Base-by-base conservation (phyloP, 2,329 filamentous ascomycete genomes). In the Pseudopithomyces chartarum region DNA sequence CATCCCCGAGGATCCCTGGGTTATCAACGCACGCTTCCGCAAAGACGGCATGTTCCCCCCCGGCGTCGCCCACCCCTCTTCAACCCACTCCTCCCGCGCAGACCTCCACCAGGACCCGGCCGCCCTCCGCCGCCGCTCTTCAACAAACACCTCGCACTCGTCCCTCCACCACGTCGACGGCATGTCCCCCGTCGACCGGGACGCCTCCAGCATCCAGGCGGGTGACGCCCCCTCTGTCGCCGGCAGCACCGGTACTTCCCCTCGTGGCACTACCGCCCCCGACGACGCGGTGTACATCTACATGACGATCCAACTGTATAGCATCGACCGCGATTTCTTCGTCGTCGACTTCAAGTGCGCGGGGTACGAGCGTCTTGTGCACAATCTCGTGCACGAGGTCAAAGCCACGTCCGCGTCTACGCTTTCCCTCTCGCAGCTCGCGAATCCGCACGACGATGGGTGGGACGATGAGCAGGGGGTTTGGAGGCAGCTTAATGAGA, bases 271-370 rank as follows among this genome's bases (percentile, higher is more conserved):
- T 32, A 76, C 79, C 12, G 74, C 80, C 44, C 71, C 79, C 3
- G 81, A 85, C 51, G 86, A 92, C 61, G 90, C 90, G 54, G 87
- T 96, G n/a, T 94, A 90, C 73, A 90, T 98, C 69, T 95, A 97
- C 73, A 87, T 99, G 73, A 93, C 96, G 63, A 97, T 99, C 61
- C 95, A 76, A 50, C 67, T 76, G 13, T 76, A 76, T 63, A 73
- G 69, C 56, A 92, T 98, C 81, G 94, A 98, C 75, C 87, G 88
- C 56, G 90, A 91, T 54, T 94, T 95, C 63, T 98, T 94, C 76
- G 88, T 99, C 60, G 95, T 99, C 47, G 95, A 99, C 75, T 99
- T 99, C 82, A 98, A 97, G 75, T 98, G 94, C 75, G 93, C 95
- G 13, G 95, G 95, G 19, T 99, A 99, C 78, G 95, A 99, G 79